These are phyloP conservation scores for Penstemon davidsonii DNA, from an alignment of 257 asterid genomes.

Conservation along the genomic window DNA sequence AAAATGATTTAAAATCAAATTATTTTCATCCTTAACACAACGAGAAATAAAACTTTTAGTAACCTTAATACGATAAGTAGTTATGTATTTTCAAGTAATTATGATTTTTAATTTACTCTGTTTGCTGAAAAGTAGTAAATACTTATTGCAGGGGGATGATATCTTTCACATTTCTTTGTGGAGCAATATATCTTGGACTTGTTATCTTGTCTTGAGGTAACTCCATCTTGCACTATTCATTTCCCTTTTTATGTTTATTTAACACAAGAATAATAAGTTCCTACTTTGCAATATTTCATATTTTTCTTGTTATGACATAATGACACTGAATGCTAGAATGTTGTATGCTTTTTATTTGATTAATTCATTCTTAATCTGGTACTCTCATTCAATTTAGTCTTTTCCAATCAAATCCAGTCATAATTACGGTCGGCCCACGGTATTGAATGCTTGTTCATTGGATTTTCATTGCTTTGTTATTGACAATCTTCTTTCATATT, in stretches of 20 bases:
- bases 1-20: background rate
- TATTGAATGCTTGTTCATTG: background rate
- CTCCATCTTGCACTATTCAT: background rate
- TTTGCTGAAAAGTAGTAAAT: background rate
- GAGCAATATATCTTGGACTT: constrained; percentile 86
- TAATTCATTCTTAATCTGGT: no score
- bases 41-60: background rate
- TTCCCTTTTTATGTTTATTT: background rate
- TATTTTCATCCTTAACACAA: background rate
- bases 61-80: background rate
- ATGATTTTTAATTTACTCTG: background rate
- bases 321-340: background rate
- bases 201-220: constrained; percentile 88
- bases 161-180: constrained; percentile 73
- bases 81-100: background rate
- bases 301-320: no score
- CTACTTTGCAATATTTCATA: no score
- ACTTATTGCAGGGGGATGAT: constrained; percentile 78
- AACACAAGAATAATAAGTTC: background rate
- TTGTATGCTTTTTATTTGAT: no score
- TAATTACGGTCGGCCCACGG: background rate
- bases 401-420: background rate
- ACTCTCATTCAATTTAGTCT: background rate
- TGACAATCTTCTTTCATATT: background rate
- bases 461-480: background rate